A percentile compares a stretch with the other conserved stretches of the same genome.
Evolutionary conservation across 179 eudicot species (phyloP).

Genomic region (Vitellaria paradoxa): DNA sequence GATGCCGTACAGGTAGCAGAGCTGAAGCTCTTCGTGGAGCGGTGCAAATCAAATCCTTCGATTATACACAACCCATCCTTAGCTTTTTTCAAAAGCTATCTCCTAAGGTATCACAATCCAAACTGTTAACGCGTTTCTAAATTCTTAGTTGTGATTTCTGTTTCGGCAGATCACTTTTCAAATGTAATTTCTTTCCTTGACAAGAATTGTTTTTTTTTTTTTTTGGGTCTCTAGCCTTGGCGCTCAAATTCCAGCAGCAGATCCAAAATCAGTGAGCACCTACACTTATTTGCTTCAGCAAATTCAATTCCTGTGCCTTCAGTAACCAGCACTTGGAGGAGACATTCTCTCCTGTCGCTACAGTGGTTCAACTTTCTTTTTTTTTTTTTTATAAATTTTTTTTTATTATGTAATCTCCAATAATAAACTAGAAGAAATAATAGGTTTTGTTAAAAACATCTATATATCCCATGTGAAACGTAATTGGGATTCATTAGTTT

Average conservation of each 20-base stretch:
- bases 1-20: slow-evolving; percentile 35
- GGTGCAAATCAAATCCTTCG: slow-evolving; percentile 39
- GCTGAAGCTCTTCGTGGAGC: slow-evolving; percentile 36
- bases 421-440: slow-evolving; percentile 14
- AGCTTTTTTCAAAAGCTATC: slow-evolving; percentile 40
- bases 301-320: background rate
- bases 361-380: background rate
- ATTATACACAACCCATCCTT: slow-evolving; percentile 37
- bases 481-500: background rate
- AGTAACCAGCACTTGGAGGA: background rate
- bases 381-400: no score
- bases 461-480: background rate
- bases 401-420: background rate
- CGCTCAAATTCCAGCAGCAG: slow-evolving; percentile 32
- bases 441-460: background rate
- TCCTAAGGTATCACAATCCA: slow-evolving; percentile 24
- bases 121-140: background rate
- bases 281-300: background rate
- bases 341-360: background rate
- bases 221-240: slow-evolving; percentile 40
- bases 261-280: slow-evolving; percentile 24
- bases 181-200: background rate
- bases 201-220: slow-evolving; percentile 6
- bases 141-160: background rate
- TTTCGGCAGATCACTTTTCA: background rate